Conservation (phyloP, 306 rosid species). For the Trifolium subterraneum region DNA sequence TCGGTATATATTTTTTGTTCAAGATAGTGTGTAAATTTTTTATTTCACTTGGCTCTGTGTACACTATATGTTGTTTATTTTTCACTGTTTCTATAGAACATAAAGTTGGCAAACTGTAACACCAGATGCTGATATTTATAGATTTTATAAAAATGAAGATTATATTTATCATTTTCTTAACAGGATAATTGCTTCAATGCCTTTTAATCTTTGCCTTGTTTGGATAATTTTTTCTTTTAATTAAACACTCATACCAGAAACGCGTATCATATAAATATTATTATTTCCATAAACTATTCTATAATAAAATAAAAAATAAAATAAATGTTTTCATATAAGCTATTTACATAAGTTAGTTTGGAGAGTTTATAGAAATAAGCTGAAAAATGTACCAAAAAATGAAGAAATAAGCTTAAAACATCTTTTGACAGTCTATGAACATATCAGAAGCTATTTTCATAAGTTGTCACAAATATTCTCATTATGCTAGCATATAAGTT, state of each 20-base stretch:
- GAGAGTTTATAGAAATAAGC: no score
- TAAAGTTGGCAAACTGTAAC: constrained; percentile 17
- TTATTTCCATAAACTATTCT: no score
- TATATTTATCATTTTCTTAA: constrained; percentile 27
- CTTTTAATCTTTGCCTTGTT: not conserved
- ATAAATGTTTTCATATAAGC: no score
- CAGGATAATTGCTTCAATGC: constrained; percentile 6
- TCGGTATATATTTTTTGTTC: constrained; percentile 9
- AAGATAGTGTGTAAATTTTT: constrained; percentile 4
- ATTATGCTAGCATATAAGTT: no score
- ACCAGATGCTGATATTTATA: constrained; percentile 18
- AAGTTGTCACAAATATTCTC: no score
- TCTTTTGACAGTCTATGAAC: no score
- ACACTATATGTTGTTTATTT: constrained; percentile 1
- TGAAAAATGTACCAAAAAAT: no score
- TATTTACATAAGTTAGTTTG: no score
- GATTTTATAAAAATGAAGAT: not conserved
- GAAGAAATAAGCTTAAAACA: no score
- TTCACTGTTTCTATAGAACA: constrained; percentile 5
- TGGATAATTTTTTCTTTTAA: not conserved
- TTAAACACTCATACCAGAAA: not conserved
- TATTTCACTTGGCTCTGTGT: not conserved
- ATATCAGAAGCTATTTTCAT: no score
- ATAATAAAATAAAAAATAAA: no score
- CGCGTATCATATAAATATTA: not conserved